These are phyloP conservation scores for Chaetoceros tenuissimus DNA, from an alignment of 108 stramenopile genomes.

Conservation along the genomic window DNA sequence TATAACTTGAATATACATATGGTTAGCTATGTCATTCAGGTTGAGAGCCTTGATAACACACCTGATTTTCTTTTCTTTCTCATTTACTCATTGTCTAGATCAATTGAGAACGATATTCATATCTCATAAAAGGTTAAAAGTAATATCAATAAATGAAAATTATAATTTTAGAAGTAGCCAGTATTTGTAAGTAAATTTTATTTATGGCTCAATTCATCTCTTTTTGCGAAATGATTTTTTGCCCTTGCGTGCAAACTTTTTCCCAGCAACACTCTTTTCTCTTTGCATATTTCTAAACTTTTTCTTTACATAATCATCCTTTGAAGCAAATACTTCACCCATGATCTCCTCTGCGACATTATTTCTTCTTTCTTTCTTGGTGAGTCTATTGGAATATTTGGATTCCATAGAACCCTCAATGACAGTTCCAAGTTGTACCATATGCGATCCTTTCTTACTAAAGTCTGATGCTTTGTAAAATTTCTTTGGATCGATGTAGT, in stretches of 20 bases:
- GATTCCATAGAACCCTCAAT: slow-evolving; percentile 77
- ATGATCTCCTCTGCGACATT: slow-evolving; percentile 88
- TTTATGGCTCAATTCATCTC: not conserved
- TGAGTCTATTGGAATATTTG: slow-evolving; percentile 72
- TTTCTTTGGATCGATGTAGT: slow-evolving; percentile 91
- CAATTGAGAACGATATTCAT: too few relatives aligned
- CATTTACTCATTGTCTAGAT: too few relatives aligned
- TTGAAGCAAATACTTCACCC: slow-evolving; percentile 43
- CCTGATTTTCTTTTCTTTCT: too few relatives aligned
- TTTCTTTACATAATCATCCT: slow-evolving; percentile 41
- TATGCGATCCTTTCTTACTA: slow-evolving; percentile 12
- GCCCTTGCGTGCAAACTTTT: not conserved
- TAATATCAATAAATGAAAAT: too few relatives aligned
- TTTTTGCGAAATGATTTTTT: not conserved
- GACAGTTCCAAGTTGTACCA: slow-evolving; percentile 78
- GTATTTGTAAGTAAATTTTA: not conserved
- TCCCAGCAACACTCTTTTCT: slow-evolving; percentile 21
- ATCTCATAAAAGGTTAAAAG: too few relatives aligned
- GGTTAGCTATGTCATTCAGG: too few relatives aligned
- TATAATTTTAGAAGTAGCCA: too few relatives aligned
- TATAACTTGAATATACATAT: too few relatives aligned
- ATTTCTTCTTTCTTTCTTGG: slow-evolving; percentile 72
- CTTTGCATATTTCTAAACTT: slow-evolving; percentile 58
- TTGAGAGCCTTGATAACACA: too few relatives aligned
- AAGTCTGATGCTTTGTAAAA: slow-evolving; percentile 91